These are phyloP conservation scores for Malassezia furfur DNA, from an alignment of 1,284 basidiomycete genomes.

Conservation along the genomic window DNA sequence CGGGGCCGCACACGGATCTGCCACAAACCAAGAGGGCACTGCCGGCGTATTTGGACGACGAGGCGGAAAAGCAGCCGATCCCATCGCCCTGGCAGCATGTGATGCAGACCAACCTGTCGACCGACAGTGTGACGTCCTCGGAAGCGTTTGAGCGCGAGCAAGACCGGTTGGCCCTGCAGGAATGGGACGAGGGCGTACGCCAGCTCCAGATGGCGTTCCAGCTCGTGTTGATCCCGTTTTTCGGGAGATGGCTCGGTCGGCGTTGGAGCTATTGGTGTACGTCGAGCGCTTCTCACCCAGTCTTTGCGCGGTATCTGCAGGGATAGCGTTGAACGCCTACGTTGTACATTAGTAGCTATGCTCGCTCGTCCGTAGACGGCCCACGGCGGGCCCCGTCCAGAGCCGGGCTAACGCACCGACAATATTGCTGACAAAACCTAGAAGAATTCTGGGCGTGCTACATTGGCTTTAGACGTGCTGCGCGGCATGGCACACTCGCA, in stretches of 20 bases:
- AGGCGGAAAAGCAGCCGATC: too few species aligned
- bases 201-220: constrained; percentile 72
- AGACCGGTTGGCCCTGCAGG: constrained; percentile 62
- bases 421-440: not conserved
- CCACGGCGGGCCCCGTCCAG: too few species aligned
- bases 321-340: not conserved
- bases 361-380: too few species aligned
- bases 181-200: constrained; percentile 80
- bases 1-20: not conserved
- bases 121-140: constrained; percentile 49
- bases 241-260: constrained; percentile 79
- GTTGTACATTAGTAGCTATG: not conserved
- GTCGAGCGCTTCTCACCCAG: constrained; percentile 3
- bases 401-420: not conserved
- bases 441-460: not conserved
- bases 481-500: not conserved
- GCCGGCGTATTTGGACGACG: constrained; percentile 11
- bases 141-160: constrained; percentile 60
- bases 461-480: not conserved
- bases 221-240: constrained; percentile 69
- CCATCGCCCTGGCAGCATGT: constrained; percentile 2
- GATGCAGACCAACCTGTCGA: not conserved
- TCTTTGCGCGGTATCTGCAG: constrained; percentile 9
- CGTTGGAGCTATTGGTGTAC: constrained; percentile 66
- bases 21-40: not conserved